Base-by-base conservation (phyloP, 2,329 filamentous ascomycete species). In the Huntiella decipiens region DNA sequence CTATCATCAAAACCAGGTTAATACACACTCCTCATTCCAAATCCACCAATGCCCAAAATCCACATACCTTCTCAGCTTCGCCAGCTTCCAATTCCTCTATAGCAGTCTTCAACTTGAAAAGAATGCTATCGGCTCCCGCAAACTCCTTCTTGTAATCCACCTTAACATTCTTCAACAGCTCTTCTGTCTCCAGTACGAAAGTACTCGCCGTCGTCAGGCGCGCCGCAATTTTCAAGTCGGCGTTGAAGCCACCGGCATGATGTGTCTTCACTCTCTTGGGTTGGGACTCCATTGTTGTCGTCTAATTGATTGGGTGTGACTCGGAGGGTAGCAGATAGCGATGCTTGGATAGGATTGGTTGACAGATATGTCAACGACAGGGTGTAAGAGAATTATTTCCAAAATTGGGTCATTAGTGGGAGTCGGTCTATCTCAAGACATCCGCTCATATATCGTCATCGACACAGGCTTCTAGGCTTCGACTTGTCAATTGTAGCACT, bases 181-280 rank as follows among this genome's bases (percentile, higher is more conserved):
- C 73, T 39, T 75, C 70, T 2, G 73, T 71, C 58, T 77, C 69
- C 43, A 77, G 57, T 41, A 73, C 63, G 52, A 77, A 76, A 32
- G 70, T 66, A 56, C 68, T 72, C 12, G 70, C 63, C 6, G 66
- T 63, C 31, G 65, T 62, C 38, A 67, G 55, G 15, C 60, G 59
- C 34, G 64, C 57, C 3, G 65, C 56, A 47, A 56, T 60, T 32
- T 57, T 58, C 41, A 60, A 58, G 51, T 66, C 60, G 44, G 67
- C 63, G 49, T 63, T 57, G 42, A 64, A 63, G 46, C 64, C 58
- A 13, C 54, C 43, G 7, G 42, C 56, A 51, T 69, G 65, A 17
- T 61, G 62, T 28, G 69, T 56, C 55, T 71, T 71, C 42, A 67
- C 65, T 49, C 68, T 60, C 54, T 71, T 71, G 15, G 63, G 61